These are phyloP conservation scores for Rhizopus stolonifer DNA, from an alignment of 371 early-diverging fungal genomes.

Conservation along the genomic window DNA sequence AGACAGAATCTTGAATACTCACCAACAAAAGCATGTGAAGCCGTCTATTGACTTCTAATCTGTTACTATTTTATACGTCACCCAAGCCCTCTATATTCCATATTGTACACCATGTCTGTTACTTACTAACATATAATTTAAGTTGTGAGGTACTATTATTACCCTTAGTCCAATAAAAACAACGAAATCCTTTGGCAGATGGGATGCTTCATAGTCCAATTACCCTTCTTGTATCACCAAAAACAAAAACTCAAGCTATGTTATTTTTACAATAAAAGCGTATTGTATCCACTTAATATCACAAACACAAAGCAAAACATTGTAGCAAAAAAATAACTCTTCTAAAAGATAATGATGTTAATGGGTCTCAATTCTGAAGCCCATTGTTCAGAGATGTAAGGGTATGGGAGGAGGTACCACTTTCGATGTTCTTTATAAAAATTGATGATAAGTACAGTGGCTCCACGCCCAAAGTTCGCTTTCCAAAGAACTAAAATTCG, in stretches of 20 bases:
- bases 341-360: constrained; percentile 11
- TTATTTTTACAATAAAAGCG: constrained; percentile 6
- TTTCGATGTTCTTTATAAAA: constrained; percentile 49
- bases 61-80: constrained; percentile 3
- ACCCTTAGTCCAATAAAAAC: background rate
- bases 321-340: constrained; percentile 8
- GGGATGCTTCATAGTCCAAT: background rate
- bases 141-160: background rate
- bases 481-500: no score
- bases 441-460: constrained; percentile 27
- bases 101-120: constrained; percentile 6
- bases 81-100: constrained; percentile 1
- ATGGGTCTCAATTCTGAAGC: constrained; percentile 10
- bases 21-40: constrained; percentile 1
- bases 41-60: constrained; percentile 5
- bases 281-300: constrained; percentile 6
- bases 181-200: background rate
- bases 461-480: no score
- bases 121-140: constrained; percentile 2
- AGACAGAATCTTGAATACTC: background rate
- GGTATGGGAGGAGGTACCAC: constrained; percentile 4
- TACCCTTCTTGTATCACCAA: background rate
- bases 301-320: constrained; percentile 4
- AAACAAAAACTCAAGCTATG: constrained; percentile 12
- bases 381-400: constrained; percentile 6